phyloP scores from a whole-genome alignment of 306 rosid species.

The Cicer chorassanicum region DNA sequence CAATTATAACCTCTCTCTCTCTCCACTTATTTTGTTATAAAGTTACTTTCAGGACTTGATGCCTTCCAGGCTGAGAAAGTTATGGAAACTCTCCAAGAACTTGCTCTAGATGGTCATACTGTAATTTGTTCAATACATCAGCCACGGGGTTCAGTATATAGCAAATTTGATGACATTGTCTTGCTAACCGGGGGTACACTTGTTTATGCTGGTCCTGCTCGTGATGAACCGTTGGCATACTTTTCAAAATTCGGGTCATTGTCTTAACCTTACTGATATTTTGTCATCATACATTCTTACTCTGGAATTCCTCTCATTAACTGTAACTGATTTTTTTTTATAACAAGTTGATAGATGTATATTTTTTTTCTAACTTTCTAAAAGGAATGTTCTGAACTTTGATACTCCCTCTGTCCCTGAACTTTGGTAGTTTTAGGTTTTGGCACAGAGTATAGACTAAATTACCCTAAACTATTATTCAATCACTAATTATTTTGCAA shows the following conservation, averaged over 20 bases:
- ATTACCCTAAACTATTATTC: too few species aligned
- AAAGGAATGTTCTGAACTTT: not conserved
- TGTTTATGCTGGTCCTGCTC: conserved; percentile 91
- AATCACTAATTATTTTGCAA: too few species aligned
- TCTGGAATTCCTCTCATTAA: conserved; percentile 27
- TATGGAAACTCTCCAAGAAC: conserved; percentile 84
- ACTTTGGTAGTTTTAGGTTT: too few species aligned
- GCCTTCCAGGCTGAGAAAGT: conserved; percentile 98
- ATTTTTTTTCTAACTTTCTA: not conserved
- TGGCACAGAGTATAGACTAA: too few species aligned
- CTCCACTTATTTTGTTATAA: conserved; percentile 16
- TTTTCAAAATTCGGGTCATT: conserved; percentile 84
- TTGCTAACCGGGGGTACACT: conserved; percentile 88
- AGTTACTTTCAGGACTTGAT: conserved; percentile 79
- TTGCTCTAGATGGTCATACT: conserved; percentile 92
- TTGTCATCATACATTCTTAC: conserved; percentile 32
- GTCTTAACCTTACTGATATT: conserved; percentile 45
- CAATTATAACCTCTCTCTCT: not conserved
- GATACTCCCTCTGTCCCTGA: too few species aligned
- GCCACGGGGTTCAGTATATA: conserved; percentile 89
- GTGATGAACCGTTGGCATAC: conserved; percentile 69
- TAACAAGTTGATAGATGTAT: not conserved
- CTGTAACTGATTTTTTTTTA: conserved; percentile 12
- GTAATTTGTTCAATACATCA: conserved; percentile 95
- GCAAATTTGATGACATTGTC: conserved; percentile 84